Percentiles rank a stretch among this genome's conserved stretches.
Conservation (phyloP, 805 yeast genomes). For the Jamesozyma rosinii region DNA sequence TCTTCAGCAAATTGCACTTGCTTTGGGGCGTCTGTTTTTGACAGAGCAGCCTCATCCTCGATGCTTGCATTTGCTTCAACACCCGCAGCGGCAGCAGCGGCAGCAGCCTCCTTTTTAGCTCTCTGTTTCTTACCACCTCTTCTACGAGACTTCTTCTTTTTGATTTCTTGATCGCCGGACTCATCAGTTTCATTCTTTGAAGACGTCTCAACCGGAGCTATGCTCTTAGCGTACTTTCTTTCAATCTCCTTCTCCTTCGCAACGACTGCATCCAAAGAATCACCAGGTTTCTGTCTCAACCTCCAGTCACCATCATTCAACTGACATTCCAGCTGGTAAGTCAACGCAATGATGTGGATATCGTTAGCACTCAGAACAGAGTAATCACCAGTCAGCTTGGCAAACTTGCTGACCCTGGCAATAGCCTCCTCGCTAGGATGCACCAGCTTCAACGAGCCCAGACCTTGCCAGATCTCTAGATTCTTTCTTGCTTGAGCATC, state of each 20-base stretch:
- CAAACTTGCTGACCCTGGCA: slow-evolving; percentile 60
- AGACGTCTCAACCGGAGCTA: not conserved
- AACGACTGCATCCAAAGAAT: slow-evolving; percentile 26
- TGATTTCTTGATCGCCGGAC: slow-evolving; percentile 19
- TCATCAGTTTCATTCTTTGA: not conserved
- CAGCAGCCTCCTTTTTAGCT: slow-evolving; percentile 43
- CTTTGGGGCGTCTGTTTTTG: not conserved
- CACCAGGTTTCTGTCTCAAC: slow-evolving; percentile 67
- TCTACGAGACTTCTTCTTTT: slow-evolving; percentile 38
- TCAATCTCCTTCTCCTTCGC: slow-evolving; percentile 3
- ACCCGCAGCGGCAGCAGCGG: slow-evolving; percentile 15
- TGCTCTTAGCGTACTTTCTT: not conserved
- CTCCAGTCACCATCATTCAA: slow-evolving; percentile 59
- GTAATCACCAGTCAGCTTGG: slow-evolving; percentile 85
- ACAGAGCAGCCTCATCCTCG: not conserved
- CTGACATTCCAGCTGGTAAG: slow-evolving; percentile 79
- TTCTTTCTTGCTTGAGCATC: slow-evolving; percentile 80
- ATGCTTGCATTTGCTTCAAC: slow-evolving; percentile 3
- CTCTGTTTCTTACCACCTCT: slow-evolving; percentile 61
- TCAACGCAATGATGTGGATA: slow-evolving; percentile 82
- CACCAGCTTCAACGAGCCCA: slow-evolving; percentile 51
- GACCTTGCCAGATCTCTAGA: slow-evolving; percentile 60
- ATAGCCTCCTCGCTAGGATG: slow-evolving; percentile 68
- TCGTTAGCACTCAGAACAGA: slow-evolving; percentile 83
- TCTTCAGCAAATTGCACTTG: not conserved